Conservation (phyloP, 2,329 filamentous ascomycete species). For the Zymoseptoria tritici region DNA sequence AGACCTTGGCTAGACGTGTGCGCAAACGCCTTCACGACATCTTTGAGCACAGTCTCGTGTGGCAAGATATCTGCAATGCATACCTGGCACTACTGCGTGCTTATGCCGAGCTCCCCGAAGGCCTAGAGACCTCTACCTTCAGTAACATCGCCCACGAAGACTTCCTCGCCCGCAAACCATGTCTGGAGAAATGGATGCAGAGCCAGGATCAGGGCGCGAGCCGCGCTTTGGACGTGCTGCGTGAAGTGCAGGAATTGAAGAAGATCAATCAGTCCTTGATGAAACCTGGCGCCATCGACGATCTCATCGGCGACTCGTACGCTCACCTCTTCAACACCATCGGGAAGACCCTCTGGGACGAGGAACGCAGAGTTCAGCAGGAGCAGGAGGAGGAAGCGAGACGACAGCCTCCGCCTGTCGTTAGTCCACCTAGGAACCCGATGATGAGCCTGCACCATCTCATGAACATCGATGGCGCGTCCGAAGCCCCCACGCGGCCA, state of each 20-base stretch:
- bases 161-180: constrained; percentile 52
- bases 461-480: constrained; percentile 29
- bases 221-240: constrained; percentile 53
- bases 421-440: constrained; percentile 22
- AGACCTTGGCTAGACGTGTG: constrained; percentile 69
- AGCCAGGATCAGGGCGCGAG: constrained; percentile 39
- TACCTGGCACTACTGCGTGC: constrained; percentile 54
- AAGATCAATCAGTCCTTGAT: constrained; percentile 80
- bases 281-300: constrained; percentile 79
- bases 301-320: constrained; percentile 88
- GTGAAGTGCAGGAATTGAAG: constrained; percentile 62
- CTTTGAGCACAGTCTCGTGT: constrained; percentile 55
- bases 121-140: constrained; percentile 58
- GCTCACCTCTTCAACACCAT: constrained; percentile 65
- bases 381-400: constrained; percentile 24
- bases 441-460: constrained; percentile 29
- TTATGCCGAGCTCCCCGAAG: constrained; percentile 49
- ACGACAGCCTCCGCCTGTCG: constrained; percentile 9
- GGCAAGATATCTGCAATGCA: constrained; percentile 52
- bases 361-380: constrained; percentile 24
- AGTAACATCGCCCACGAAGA: constrained; percentile 58
- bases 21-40: constrained; percentile 74
- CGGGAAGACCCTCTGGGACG: constrained; percentile 51
- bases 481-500: constrained; percentile 4
- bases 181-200: constrained; percentile 53